Evolutionary conservation across 768 basidiomycete species (phyloP), one percentile per base, ranked within the genome.

Genomic region (Clathrus columnatus): DNA sequence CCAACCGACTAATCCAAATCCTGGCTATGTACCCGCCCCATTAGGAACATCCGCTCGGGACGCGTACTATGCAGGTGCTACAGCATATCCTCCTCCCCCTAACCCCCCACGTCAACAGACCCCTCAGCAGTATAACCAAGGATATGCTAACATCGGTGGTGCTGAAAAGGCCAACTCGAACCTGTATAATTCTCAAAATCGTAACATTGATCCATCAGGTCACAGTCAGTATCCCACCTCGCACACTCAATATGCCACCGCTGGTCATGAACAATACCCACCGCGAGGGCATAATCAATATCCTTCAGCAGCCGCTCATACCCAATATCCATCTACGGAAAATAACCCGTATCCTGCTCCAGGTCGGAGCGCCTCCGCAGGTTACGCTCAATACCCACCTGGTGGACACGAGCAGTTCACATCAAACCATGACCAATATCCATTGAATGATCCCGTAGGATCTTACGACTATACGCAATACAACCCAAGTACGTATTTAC

Each of bases 41-140:
- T 67, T 72, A 16, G 88, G 88, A 2, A 76, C 80, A 41, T 79
- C 85, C 43, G 80, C 89, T 4, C 74, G 90, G 5, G 88, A 91
- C 62, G 85, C 85, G 20, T 90, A 87, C 58, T 86, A 89, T 63
- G 69, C 75, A 28, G 50, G 64, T n/a, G 66, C 70, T 1, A 75
- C 79, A 18, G 73, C 70, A 14, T 74, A 76, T 55, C 70, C 81
- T 18, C 76, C 77, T 28, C 59, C 58, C 46, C 72, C 75, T 2
- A 70, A 62, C 20, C 57, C 36, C 45, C 48, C 61, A 29, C 66
- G 60, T 49, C 60, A 60, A 50, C 62, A 56, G 30, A 42, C 49
- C 18, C 18, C 52, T 26, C 23, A 42, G 20, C 44, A 41, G 50
- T 51, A 57, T 48, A 18, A 45, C 49, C 32, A 36, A 36, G 10